Percentiles rank a stretch among this genome's conserved stretches.
These are phyloP conservation scores for Acidomyces sp. DNA, from an alignment of 495 filamentous ascomycete species.

Conservation along the genomic window DNA sequence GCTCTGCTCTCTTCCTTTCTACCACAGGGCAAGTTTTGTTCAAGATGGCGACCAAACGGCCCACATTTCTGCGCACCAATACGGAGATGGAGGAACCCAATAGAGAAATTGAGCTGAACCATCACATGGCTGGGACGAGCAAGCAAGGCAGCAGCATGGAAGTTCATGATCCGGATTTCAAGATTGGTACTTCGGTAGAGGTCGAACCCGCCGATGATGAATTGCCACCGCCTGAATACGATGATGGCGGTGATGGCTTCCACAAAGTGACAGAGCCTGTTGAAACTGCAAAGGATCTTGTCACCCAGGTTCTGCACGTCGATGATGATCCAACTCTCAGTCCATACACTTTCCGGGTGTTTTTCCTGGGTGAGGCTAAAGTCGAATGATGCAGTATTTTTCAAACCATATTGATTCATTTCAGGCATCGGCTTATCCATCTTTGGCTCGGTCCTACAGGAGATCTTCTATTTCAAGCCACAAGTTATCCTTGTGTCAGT, in stretches of 20 bases:
- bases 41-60: background rate
- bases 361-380: conserved; percentile 6
- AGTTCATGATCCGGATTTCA: conserved; percentile 1
- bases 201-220: background rate
- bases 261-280: conserved; percentile 8
- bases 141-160: background rate
- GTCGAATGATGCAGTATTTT: background rate
- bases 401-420: background rate
- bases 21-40: background rate
- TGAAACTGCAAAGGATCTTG: conserved; percentile 7
- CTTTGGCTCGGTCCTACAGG: conserved; percentile 7
- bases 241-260: conserved; percentile 8
- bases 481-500: conserved; percentile 32
- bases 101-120: background rate
- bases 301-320: conserved; percentile 11
- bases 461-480: conserved; percentile 38
- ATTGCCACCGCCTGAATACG: conserved; percentile 2
- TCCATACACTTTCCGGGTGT: conserved; percentile 8
- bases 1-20: too few species aligned
- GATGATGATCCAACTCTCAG: conserved; percentile 10
- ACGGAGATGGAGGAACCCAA: background rate
- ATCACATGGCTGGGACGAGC: background rate
- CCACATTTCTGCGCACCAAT: background rate
- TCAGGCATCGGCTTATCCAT: conserved; percentile 4
- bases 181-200: conserved; percentile 2